A percentile compares a stretch with the other conserved stretches of the same genome.
These are phyloP conservation scores for Ceratobasidium sp. DNA, from an alignment of 1,284 basidiomycete species.

Conservation along the genomic window DNA sequence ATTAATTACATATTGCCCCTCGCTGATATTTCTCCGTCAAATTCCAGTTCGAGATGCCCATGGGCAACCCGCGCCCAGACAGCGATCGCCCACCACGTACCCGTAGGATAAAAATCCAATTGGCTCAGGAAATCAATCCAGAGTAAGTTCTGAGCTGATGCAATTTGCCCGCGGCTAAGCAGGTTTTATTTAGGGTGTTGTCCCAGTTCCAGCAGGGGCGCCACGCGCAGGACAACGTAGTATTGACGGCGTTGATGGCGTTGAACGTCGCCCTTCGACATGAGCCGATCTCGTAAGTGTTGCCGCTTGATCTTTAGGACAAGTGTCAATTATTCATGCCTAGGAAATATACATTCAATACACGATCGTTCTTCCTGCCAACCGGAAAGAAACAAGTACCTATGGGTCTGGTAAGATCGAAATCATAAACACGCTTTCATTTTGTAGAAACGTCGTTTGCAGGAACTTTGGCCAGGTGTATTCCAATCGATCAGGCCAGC, in stretches of 20 bases:
- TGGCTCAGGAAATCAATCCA: conserved; percentile 78
- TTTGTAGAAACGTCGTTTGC: not conserved
- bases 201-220: conserved; percentile 71
- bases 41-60: conserved; percentile 68
- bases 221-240: conserved; percentile 74
- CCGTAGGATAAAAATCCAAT: conserved; percentile 62
- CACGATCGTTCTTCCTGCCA: conserved; percentile 78
- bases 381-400: conserved; percentile 73
- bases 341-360: conserved; percentile 73
- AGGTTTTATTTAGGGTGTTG: conserved; percentile 62
- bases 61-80: conserved; percentile 52
- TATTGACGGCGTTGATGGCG: conserved; percentile 78
- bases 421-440: not conserved
- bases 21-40: not conserved
- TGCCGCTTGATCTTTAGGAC: not conserved
- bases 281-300: conserved; percentile 66
- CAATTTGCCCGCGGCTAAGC: not conserved
- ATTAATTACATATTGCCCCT: not conserved
- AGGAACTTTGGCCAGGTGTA: conserved; percentile 44
- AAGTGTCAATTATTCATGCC: not conserved
- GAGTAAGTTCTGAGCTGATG: conserved; percentile 61
- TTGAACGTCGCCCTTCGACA: conserved; percentile 81
- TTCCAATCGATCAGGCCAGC: conserved; percentile 68
- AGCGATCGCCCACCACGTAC: conserved; percentile 21
- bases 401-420: conserved; percentile 62